Percentiles rank a stretch among this genome's conserved stretches.
These are phyloP conservation scores for Tolypocladium tundrense DNA, from an alignment of 2,329 filamentous ascomycete species.

Conservation along the genomic window DNA sequence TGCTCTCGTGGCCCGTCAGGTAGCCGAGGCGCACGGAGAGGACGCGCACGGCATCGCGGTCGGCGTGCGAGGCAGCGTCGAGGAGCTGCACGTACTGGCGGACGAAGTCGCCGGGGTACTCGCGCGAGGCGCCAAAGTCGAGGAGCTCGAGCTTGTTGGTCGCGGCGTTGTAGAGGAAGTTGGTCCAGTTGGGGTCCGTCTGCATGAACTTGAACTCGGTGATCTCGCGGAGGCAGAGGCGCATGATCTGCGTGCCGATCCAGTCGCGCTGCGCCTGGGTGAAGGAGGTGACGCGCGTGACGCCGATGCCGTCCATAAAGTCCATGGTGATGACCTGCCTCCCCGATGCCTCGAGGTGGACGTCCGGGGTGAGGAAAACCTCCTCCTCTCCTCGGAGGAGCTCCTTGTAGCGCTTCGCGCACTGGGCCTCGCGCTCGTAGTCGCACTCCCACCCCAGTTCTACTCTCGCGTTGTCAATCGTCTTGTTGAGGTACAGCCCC, in stretches of 20 bases:
- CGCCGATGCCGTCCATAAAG: slow-evolving; percentile 74
- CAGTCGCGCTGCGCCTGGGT: slow-evolving; percentile 82
- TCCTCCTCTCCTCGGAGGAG: slow-evolving; percentile 58
- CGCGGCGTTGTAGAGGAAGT: slow-evolving; percentile 79
- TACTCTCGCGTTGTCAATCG: slow-evolving; percentile 84
- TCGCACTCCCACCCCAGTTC: slow-evolving; percentile 97
- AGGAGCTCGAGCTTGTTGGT: slow-evolving; percentile 74
- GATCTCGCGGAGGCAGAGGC: slow-evolving; percentile 86
- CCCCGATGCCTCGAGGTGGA: slow-evolving; percentile 71
- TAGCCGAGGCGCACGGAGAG: slow-evolving; percentile 77
- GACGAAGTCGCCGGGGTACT: slow-evolving; percentile 74
- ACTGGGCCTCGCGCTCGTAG: slow-evolving; percentile 80
- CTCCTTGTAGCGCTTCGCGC: slow-evolving; percentile 62
- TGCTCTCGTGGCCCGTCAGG: slow-evolving; percentile 80
- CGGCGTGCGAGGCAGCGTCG: slow-evolving; percentile 63
- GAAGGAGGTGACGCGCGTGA: slow-evolving; percentile 69
- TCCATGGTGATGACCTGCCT: slow-evolving; percentile 88
- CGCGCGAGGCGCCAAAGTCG: slow-evolving; percentile 88
- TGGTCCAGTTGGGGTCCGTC: slow-evolving; percentile 99
- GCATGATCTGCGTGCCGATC: slow-evolving; percentile 90
- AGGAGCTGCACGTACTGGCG: slow-evolving; percentile 70
- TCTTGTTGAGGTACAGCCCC: slow-evolving; percentile 91
- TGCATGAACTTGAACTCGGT: slow-evolving; percentile 97
- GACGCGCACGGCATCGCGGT: slow-evolving; percentile 51
- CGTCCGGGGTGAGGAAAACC: slow-evolving; percentile 69